Evolutionary conservation across 2,329 filamentous ascomycete species (phyloP).

Genomic region (Colletotrichum sublineola): DNA sequence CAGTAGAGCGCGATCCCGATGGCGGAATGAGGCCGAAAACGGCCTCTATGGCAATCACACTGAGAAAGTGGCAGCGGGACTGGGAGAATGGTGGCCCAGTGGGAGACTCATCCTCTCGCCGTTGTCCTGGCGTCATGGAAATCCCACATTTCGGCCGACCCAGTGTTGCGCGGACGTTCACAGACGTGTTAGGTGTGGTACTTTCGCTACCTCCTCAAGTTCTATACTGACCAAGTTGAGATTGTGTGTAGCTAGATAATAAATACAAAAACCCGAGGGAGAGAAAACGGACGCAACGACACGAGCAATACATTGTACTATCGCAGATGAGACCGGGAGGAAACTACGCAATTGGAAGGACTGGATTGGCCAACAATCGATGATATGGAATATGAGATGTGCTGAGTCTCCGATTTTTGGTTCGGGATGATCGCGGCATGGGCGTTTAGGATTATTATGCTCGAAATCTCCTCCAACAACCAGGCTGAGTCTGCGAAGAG

Average conservation of each 20-base stretch:
- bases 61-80: not conserved
- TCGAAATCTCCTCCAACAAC: not conserved
- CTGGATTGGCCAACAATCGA: not conserved
- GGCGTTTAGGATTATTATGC: not conserved
- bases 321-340: not conserved
- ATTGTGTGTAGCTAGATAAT: slow-evolving; percentile 2
- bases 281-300: slow-evolving; percentile 1
- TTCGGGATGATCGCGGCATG: not conserved
- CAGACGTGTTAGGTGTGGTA: slow-evolving; percentile 25
- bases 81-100: not conserved
- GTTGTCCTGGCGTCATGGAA: slow-evolving; percentile 33
- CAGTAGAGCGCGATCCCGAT: slow-evolving; percentile 8
- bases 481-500: not conserved
- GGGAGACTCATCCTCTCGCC: slow-evolving; percentile 5
- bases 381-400: not conserved
- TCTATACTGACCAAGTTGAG: not conserved
- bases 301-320: not conserved
- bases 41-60: not conserved
- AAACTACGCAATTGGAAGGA: not conserved
- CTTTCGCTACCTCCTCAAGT: slow-evolving; percentile 9
- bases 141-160: slow-evolving; percentile 23
- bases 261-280: not conserved
- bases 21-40: slow-evolving; percentile 20
- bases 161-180: slow-evolving; percentile 31
- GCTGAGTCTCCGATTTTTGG: not conserved